Evolutionary conservation across 345 rosid genomes (phyloP).

Genomic region (Aethionema arabicum): DNA sequence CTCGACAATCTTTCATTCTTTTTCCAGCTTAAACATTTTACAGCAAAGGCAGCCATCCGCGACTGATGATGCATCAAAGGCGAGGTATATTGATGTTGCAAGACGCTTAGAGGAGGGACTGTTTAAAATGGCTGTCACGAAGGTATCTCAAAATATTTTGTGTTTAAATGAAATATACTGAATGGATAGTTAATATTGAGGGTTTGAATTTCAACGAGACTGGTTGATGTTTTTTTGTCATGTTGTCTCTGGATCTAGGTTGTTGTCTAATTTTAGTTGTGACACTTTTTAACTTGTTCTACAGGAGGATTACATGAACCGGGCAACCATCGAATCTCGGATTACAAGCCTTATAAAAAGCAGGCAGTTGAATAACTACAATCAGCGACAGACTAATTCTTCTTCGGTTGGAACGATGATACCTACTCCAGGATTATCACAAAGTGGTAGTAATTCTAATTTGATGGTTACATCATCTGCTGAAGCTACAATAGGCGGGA

Average conservation of each 20-base stretch:
- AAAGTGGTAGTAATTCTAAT: conserved; percentile 49
- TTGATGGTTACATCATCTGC: conserved; percentile 55
- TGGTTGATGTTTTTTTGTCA: conserved; percentile 16
- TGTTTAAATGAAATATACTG: neutral
- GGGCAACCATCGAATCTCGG: conserved; percentile 68
- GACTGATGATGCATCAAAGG: conserved; percentile 45
- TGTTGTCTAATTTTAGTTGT: conserved; percentile 16
- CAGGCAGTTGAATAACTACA: conserved; percentile 38
- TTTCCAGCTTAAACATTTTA: conserved; percentile 51
- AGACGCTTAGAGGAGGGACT: conserved; percentile 90
- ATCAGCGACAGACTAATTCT: conserved; percentile 59
- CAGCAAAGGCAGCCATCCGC: conserved; percentile 50
- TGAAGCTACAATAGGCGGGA: conserved; percentile 55
- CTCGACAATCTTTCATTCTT: conserved; percentile 19
- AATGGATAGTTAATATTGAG: conserved; percentile 1
- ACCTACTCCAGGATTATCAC: conserved; percentile 89
- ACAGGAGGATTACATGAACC: conserved; percentile 83
- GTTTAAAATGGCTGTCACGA: conserved; percentile 58
- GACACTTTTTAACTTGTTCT: conserved; percentile 27
- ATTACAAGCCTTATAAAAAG: conserved; percentile 49
- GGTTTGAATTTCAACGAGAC: conserved; percentile 16
- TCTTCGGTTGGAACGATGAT: conserved; percentile 73
- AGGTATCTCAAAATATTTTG: conserved; percentile 44
- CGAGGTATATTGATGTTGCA: conserved; percentile 54
- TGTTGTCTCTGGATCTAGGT: conserved; percentile 28